Evolutionary conservation across 163 green algal genomes (phyloP), one percentile per base, ranked within the genome.

Genomic region (Chlamydomonas reinhardtii): DNA sequence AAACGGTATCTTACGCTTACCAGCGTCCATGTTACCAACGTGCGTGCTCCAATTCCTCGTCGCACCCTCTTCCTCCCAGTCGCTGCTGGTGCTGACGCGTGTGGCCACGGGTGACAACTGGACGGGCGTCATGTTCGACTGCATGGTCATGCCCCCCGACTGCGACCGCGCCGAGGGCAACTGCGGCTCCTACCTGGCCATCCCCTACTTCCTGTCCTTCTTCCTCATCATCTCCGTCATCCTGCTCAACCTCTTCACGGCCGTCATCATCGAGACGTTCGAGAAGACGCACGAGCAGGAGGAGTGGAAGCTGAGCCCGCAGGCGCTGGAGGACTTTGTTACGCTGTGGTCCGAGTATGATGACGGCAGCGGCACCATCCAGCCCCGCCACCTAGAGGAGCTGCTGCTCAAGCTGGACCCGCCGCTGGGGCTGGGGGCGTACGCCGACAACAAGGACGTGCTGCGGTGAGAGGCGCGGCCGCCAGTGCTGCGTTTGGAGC

Each of bases 191-290:
- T 92, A 89, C 52, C 74, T 93, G 27, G 89, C 92, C 25, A 76
- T 94, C 27, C 89, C 91, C 35, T 95, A 94, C 88, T 96, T 97
- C 87, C 74, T 96, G 29, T 89, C 76, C 74, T 96, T 96, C 80
- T 91, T 96, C 35, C 85, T 95, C n/a, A 56, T 95, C 22, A 93
- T 95, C 34, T 90, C 75, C 54, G 91, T 95, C 83, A 96, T 97
- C 89, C 91, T 97, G 90, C 89, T 97, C 82, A 95, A 96, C 89
- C 91, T 97, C 32, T 96, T 97, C 87, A 95, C 92, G 15, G 92
- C 93, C 34, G 92, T 97, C 65, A 94, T 96, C 87, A 90, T 96
- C 70, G 94, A 97, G 90, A 97, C 93, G 56, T 97, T 97, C 76
- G 94, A 97, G 83, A 93, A 93, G 71, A 92, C 82, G 43, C 82